These are phyloP conservation scores for Zostera marina DNA, from an alignment of 116 monocot genomes.

Conservation along the genomic window DNA sequence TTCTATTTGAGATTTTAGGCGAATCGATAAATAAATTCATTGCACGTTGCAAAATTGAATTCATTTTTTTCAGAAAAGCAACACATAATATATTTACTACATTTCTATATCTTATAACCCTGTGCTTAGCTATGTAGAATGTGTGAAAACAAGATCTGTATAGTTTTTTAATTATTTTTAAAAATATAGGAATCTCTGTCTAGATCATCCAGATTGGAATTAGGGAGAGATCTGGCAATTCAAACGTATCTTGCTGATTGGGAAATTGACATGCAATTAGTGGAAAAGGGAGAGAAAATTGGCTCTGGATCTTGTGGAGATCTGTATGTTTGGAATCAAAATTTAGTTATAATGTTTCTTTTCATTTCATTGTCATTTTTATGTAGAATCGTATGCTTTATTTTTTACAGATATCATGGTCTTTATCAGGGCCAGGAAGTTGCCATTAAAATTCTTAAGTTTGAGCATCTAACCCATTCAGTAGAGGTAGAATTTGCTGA, in stretches of 20 bases:
- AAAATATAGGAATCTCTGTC: constrained; percentile 57
- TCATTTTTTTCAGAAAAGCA: neutral
- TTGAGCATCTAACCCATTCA: constrained; percentile 46
- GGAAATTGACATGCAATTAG: constrained; percentile 61
- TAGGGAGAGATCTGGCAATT: constrained; percentile 31
- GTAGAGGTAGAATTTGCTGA: constrained; percentile 38
- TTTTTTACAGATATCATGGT: constrained; percentile 17
- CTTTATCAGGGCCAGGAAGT: constrained; percentile 75
- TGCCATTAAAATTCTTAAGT: constrained; percentile 61
- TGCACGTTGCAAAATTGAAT: neutral
- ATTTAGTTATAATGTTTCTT: neutral
- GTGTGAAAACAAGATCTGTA: neutral
- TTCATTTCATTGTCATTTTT: constrained; percentile 4
- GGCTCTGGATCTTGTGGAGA: constrained; percentile 93
- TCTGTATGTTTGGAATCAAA: constrained; percentile 44
- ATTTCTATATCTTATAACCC: no score
- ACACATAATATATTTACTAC: neutral
- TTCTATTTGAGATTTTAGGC: neutral
- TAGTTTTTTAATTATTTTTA: neutral
- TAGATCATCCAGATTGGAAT: constrained; percentile 40
- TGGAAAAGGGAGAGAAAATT: constrained; percentile 82
- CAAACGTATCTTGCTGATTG: constrained; percentile 49
- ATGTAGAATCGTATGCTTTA: neutral
- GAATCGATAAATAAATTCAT: no score
- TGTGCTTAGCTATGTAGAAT: neutral